Conservation (phyloP, 805 yeast species). For the Lipomyces kockii region DNA sequence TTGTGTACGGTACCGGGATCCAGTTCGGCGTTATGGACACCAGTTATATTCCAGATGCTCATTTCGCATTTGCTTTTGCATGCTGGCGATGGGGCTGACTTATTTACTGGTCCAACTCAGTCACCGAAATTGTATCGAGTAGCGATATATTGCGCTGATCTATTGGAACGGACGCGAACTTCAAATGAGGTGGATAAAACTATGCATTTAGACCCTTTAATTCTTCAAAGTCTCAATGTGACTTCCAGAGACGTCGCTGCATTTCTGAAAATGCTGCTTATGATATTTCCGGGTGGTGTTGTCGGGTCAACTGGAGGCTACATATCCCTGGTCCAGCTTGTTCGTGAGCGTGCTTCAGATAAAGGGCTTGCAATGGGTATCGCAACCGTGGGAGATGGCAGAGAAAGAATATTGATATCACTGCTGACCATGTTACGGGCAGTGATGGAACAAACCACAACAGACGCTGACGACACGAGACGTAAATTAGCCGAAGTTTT, state of each 20-base stretch:
- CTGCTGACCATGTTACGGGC: not conserved
- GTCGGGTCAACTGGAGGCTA: not conserved
- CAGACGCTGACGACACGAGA: not conserved
- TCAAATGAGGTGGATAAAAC: not conserved
- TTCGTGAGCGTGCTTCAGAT: not conserved
- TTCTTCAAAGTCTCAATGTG: not conserved
- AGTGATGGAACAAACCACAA: not conserved
- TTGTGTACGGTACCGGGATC: not conserved
- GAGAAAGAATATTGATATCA: not conserved
- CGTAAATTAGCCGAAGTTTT: not conserved
- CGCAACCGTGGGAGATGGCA: not conserved
- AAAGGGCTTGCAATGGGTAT: not conserved
- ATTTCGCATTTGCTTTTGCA: not conserved
- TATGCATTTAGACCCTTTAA: not conserved
- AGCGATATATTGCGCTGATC: not conserved
- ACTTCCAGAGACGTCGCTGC: not conserved
- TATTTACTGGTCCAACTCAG: not conserved
- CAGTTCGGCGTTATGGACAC: not conserved
- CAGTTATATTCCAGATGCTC: not conserved
- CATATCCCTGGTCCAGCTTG: not conserved
- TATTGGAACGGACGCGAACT: not conserved
- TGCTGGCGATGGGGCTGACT: not conserved
- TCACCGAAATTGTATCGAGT: not conserved
- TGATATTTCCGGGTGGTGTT: conserved; percentile 2
- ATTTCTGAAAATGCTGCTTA: not conserved